Percentiles rank a stretch among this genome's conserved stretches.
These are phyloP conservation scores for Marchantia paleacea DNA, from an alignment of 225 moss, liverwort and hornwort species.

Conservation along the genomic window DNA sequence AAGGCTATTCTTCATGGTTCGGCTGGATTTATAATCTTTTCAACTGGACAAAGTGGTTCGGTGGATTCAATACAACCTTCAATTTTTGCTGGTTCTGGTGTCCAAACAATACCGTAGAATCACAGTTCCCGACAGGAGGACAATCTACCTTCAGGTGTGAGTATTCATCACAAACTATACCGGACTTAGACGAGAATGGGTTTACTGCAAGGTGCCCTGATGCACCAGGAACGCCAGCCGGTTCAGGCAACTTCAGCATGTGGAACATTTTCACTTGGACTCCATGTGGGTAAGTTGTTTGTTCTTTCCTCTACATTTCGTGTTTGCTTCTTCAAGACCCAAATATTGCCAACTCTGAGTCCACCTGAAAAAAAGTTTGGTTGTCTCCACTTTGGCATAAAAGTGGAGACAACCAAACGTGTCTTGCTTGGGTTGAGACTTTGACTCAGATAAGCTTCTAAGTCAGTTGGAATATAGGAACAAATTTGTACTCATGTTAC, in stretches of 20 bases:
- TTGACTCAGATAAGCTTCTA: no score
- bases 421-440: no score
- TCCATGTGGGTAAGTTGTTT: constrained; percentile 12
- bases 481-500: no score
- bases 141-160: not conserved
- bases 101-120: not conserved
- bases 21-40: not conserved
- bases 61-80: not conserved
- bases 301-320: no score
- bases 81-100: constrained; percentile 10
- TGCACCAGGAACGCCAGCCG: not conserved
- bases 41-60: not conserved
- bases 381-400: no score
- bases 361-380: no score
- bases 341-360: no score
- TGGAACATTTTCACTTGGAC: constrained; percentile 1
- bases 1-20: not conserved
- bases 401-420: no score
- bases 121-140: not conserved
- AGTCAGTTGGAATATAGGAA: no score
- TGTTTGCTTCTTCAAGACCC: no score
- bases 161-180: not conserved
- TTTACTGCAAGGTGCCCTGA: not conserved
- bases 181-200: not conserved
- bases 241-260: not conserved